Evolutionary conservation across 495 filamentous ascomycete genomes (phyloP), one percentile per base, ranked within the genome.

Genomic region (Penicillium robsamsonii): DNA sequence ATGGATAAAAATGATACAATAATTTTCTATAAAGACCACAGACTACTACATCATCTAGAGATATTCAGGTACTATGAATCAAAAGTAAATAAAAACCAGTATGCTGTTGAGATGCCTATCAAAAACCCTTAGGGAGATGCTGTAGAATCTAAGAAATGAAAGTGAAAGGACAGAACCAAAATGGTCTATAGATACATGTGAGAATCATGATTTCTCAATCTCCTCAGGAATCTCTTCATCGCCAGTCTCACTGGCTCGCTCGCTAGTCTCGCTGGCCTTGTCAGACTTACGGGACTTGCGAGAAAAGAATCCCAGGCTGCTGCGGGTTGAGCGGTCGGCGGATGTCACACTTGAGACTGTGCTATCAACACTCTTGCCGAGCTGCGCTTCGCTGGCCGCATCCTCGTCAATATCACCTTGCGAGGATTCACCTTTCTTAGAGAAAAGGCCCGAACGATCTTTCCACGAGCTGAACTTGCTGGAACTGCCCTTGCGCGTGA

Each of bases 391-490:
- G 53, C 64, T 69, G 27, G 67, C 60, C 22, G 56, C 63, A 46
- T 80, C 78, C 57, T 78, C 79, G 31, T 81, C 79, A 49, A 76
- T 73, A 52, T 82, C 78, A 40, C 71, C 74, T 50, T 77, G 76
- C 29, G 74, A 69, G 17, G 79, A 70, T 48, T 81, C 77, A 17
- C 79, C 81, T 56, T 86, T 87, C 69, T 87, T 89, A 40, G 79
- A 85, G 49, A 86, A 81, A 6, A 84, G 67, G 17, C 80, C 76
- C 22, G 80, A 82, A 53, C 87, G 84, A 47, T 84, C 81, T 59
- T 89, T 86, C 59, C 86, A 88, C 6, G 87, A 81, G 63, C 84
- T 87, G 71, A 91, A 91, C 70, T 91, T 92, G 68, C 86, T 83
- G 18, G 87, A 88, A 70, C 86, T 89, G 53, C 88, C 82, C 65